Evolutionary conservation across 1,284 basidiomycete genomes (phyloP), one percentile per base, ranked within the genome.

Genomic region (Tetrapyrgos nigripes): DNA sequence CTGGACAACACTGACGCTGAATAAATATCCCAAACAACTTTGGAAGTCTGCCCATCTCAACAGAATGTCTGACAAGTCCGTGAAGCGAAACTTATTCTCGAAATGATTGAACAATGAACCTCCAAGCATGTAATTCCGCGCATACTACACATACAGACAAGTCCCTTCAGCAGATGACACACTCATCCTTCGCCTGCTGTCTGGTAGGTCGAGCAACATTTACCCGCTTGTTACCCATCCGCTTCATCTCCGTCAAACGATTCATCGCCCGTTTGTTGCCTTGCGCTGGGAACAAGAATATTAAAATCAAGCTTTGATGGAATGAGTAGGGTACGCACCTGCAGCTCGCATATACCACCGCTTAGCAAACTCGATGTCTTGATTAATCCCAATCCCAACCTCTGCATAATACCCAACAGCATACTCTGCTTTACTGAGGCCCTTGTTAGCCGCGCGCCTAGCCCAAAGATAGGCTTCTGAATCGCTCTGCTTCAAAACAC

Each of bases 311-410:
- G 10, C 6, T 48, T 17, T 37, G 8, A 17, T 11, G 17, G 27
- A 43, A 8, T 24, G 6, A 17, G 33, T 48, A 55, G 33, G 28
- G 62, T 49, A 61, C 35, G 83, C 66, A 97, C 94, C 94, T 63
- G 96, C 94, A 49, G 96, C 94, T 45, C 97, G 88, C 93, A 97
- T 97, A 75, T 99, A 99, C 96, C 97, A 99, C 67, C 93, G 84
- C 77, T 97, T 98, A 19, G 97, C 96, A 72, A 97, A 92, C 63
- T 98, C 97, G 46, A 96, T 75, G 69, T 99, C 96, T 68, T 94
- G 92, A 77, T 96, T 96, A 69, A 98, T 92, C 24, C 97, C 97
- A 67, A 99, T 99, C 4, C 97, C 97, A 24, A 97, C 93, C 74
- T 99, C 97, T 0, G 93, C 92, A 74, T 99, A 99, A 76, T 99